Percentiles rank a stretch among this genome's conserved stretches.
These are phyloP conservation scores for Kwoniella dendrophila DNA, from an alignment of 768 basidiomycete genomes.

Conservation along the genomic window DNA sequence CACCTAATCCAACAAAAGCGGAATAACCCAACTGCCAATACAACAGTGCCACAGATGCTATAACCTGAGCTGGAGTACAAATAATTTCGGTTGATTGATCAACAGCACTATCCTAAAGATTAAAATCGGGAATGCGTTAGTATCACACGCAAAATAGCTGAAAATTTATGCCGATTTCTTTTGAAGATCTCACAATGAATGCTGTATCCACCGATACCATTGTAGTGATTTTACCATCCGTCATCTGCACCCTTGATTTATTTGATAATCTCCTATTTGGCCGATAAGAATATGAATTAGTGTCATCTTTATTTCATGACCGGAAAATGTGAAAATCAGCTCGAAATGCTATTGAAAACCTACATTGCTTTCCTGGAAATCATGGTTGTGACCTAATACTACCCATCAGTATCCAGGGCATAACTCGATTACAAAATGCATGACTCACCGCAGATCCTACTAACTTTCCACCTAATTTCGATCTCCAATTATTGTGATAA, in stretches of 20 bases:
- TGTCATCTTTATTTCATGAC: not conserved
- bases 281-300: not conserved
- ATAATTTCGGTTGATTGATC: constrained; percentile 5
- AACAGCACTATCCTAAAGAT: not conserved
- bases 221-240: constrained; percentile 69
- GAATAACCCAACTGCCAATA: constrained; percentile 72
- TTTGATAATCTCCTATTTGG: constrained; percentile 62
- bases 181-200: not conserved
- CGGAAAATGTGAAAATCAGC: no score
- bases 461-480: not conserved
- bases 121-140: not conserved
- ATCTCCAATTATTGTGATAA: constrained; percentile 1
- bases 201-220: constrained; percentile 62
- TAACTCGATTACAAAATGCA: not conserved
- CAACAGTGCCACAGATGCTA: constrained; percentile 66
- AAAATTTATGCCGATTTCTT: not conserved
- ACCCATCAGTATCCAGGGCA: not conserved
- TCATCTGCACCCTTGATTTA: constrained; percentile 64
- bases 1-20: constrained; percentile 62
- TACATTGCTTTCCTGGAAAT: constrained; percentile 6
- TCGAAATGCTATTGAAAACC: no score
- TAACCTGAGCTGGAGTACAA: constrained; percentile 59
- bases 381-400: not conserved
- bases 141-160: not conserved
- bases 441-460: not conserved